phyloP scores from a whole-genome alignment of 306 rosid species.

The Castanea sativa region DNA sequence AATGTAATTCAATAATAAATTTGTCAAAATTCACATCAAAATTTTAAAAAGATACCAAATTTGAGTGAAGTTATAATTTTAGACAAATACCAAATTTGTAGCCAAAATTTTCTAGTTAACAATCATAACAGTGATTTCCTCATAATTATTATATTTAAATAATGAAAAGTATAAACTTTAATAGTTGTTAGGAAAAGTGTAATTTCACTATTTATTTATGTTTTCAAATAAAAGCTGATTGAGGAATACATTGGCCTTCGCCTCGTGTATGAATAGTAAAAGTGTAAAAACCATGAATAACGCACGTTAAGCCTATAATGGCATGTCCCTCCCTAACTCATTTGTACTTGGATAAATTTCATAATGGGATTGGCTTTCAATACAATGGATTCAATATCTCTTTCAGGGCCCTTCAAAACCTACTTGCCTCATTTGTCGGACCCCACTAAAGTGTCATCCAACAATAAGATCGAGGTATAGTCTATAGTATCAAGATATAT shows the following conservation, averaged over 20 bases:
- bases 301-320: not conserved
- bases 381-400: not conserved
- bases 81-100: too few relatives aligned
- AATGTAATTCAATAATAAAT: too few relatives aligned
- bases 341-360: not conserved
- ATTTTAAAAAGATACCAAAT: too few relatives aligned
- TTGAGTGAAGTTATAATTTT: too few relatives aligned
- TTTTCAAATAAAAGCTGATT: not conserved
- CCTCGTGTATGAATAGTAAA: not conserved
- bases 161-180: too few relatives aligned
- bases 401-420: not conserved
- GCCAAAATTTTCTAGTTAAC: too few relatives aligned
- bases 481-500: constrained; percentile 12
- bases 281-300: not conserved
- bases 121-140: too few relatives aligned
- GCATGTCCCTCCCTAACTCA: not conserved
- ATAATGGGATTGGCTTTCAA: not conserved
- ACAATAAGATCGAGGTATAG: constrained; percentile 7
- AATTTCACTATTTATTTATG: too few relatives aligned
- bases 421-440: not conserved
- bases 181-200: too few relatives aligned
- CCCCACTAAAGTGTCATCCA: constrained; percentile 7
- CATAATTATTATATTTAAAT: too few relatives aligned
- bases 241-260: not conserved
- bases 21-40: too few relatives aligned